Evolutionary conservation across 2,329 filamentous ascomycete genomes (phyloP), one percentile per base, ranked within the genome.

Genomic region (Venturia carpophila): DNA sequence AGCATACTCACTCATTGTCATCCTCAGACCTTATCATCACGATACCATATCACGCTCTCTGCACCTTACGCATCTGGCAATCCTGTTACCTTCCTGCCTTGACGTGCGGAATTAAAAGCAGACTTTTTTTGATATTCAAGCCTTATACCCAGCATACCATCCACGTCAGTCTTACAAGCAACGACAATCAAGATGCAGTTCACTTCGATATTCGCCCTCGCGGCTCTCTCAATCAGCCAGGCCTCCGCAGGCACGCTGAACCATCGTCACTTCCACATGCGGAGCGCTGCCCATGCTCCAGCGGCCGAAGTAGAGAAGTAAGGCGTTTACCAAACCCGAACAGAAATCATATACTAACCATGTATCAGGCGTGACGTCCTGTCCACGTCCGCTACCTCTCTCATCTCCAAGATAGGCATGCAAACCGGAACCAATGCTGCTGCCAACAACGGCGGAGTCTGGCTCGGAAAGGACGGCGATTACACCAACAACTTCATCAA

Each of bases 401-500:
- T 65, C 24, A 9, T 65, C n/a, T 24, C n/a, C 39, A 65, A 43
- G 55, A 11, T 65, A 17, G 64, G 64, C 39, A 39, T 65, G 30
- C 27, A 45, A 24, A 0, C 27, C n/a, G 60, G 47, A n/a, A 62
- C 64, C 21, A 70, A 70, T 67, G 62, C 69, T 30, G 68, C 73
- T 67, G 65, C 49, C 61, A 65, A 68, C 68, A 72, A 72, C 66
- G 73, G 71, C 41, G 69, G 63, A 43, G 73, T 74, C 65, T 77
- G 75, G 75, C 67, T 76, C 27, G 75, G 75, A 34, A 64, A 66
- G 17, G 73, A 74, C 66, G 69, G 74, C 64, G 64, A 68, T 21
- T 76, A 73, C 72, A 72, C 70, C 65, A 71, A 71, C 63, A 71
- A 73, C 62, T 74, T 76, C 71, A 72, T 64, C 70, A 78, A 78